Conservation (phyloP, 768 basidiomycete genomes). For the Suillus subluteus region DNA sequence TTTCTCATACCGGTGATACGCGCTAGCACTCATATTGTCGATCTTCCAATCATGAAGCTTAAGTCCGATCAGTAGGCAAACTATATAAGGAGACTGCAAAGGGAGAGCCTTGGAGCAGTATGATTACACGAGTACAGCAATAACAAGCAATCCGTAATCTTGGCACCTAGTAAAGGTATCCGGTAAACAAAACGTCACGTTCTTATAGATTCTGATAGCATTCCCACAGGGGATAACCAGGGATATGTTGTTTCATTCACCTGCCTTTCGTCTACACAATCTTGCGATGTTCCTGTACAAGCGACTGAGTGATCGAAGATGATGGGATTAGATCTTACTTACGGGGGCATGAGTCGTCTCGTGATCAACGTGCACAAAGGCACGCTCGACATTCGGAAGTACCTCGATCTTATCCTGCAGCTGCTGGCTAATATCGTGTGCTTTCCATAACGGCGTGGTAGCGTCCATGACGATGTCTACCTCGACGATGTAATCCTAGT, state of each 20-base stretch:
- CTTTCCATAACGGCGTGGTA: constrained; percentile 86
- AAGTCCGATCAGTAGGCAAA: not conserved
- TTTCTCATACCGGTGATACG: not conserved
- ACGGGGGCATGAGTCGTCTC: constrained; percentile 84
- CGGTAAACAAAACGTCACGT: not conserved
- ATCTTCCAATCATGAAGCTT: not conserved
- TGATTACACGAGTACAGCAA: not conserved
- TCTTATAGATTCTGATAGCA: not conserved
- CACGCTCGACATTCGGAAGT: constrained; percentile 87
- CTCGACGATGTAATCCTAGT: constrained; percentile 89
- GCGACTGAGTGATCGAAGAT: not conserved
- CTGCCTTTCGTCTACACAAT: constrained; percentile 14
- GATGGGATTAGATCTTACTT: constrained; percentile 19
- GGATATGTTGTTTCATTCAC: not conserved
- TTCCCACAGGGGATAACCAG: not conserved
- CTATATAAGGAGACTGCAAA: not conserved
- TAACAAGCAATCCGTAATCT: not conserved
- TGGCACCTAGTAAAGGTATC: not conserved
- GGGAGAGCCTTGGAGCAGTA: not conserved
- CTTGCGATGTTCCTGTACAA: constrained; percentile 49
- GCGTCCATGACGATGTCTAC: constrained; percentile 93
- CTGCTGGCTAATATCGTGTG: constrained; percentile 83
- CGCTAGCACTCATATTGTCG: not conserved
- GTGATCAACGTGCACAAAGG: constrained; percentile 95
- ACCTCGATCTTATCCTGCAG: constrained; percentile 89